A percentile compares a stretch with the other conserved stretches of the same genome.
phyloP scores from a whole-genome alignment of 2,329 filamentous ascomycete species.

The Pochonia chlamydosporia region DNA sequence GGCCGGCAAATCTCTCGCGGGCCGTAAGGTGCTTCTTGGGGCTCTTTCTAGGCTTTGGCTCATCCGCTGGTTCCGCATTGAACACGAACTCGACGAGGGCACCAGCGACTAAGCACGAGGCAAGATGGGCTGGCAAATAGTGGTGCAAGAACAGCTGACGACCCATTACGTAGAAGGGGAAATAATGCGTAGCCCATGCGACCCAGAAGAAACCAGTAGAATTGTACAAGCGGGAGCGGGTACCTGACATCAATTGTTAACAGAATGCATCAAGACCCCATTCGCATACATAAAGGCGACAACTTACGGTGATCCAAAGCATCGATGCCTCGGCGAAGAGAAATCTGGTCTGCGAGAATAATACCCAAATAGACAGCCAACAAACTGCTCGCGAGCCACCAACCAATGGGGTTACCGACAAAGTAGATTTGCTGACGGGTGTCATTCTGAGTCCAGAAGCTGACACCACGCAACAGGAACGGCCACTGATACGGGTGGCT shows the following conservation, averaged over 20 bases:
- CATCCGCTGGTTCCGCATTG: conserved; percentile 66
- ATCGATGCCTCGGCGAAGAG: conserved; percentile 86
- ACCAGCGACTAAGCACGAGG: conserved; percentile 83
- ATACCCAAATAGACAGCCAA: conserved; percentile 92
- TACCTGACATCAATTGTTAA: conserved; percentile 51
- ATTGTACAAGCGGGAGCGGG: conserved; percentile 92
- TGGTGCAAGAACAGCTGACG: conserved; percentile 97
- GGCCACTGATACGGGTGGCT: conserved; percentile 97
- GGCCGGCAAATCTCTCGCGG: conserved; percentile 71
- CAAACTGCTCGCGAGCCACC: conserved; percentile 92
- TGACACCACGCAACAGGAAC: conserved; percentile 92
- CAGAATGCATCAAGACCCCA: background rate
- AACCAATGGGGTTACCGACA: conserved; percentile 90
- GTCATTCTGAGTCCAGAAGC: conserved; percentile 97
- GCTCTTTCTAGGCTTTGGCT: conserved; percentile 33
- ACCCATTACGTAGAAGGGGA: conserved; percentile 97
- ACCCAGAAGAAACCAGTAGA: conserved; percentile 99
- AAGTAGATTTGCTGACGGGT: conserved; percentile 98
- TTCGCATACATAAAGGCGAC: background rate
- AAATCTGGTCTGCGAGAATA: conserved; percentile 86
- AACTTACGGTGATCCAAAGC: conserved; percentile 86
- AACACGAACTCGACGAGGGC: conserved; percentile 94
- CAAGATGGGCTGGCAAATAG: conserved; percentile 91
- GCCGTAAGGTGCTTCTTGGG: conserved; percentile 65
- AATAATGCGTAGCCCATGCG: conserved; percentile 94